Evolutionary conservation across 129 eudicot species (phyloP), one percentile per base, ranked within the genome.

Genomic region (Flaveria trinervia): DNA sequence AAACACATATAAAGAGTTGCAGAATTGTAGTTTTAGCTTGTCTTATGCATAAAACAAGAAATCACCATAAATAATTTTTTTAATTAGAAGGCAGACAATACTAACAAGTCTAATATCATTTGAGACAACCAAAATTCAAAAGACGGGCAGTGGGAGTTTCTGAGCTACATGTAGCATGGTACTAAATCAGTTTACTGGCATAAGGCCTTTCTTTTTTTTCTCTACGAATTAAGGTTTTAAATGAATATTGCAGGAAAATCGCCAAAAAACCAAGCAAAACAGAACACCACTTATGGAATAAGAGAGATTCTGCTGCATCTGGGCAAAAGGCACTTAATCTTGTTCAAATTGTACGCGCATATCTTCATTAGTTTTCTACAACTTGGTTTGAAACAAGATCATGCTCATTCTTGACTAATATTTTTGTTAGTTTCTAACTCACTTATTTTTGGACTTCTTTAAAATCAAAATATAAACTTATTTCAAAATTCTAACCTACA

Each of bases 261-360:
- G 18, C 73, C 18, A 78, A 79, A 85, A 87, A 79, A 69, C 30
- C 79, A 26, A 87, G 88, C 56, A 93, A 86, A 81, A 81, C 83
- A 83, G 97, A 93, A 51, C 98, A 90, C 79, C 97, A 93, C 81
- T 81, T 93, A 43, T 93, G 98, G 98, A 80, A 68, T 8, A 87
- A 80, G 77, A 85, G 90, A 83, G 93, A 92, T 81, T 88, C 94
- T 52, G 65, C 94, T 77, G 88, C 87, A 30, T 90, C 98, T 20
- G 96, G 96, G 20, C 82, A 85, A 55, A 90, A 92, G 81, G 90
- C 96, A 69, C 87, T 86, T 43, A 82, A 90, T 77, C 94, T 90
- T 72, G 85, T 92, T 83, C 87, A 74, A 39, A 84, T 72, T 39
- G 94, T 88, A 86, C 74, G 96, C 74, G 55, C 68, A 61, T 25